phyloP scores from a whole-genome alignment of 768 basidiomycete genomes.

The Psilocybe cubensis region DNA sequence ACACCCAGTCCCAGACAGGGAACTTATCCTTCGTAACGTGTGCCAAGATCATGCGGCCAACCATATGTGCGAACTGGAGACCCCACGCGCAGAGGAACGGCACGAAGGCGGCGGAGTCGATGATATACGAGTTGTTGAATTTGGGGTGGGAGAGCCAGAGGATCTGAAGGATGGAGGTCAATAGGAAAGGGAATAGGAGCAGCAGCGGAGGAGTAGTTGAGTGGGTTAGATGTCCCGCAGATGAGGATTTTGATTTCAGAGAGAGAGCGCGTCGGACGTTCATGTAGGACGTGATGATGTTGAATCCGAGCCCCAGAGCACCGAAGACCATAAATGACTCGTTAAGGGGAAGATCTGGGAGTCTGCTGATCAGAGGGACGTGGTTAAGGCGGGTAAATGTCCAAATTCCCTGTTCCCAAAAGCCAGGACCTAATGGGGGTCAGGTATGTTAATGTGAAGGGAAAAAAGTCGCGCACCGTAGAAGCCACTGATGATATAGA shows the following conservation, averaged over 20 bases:
- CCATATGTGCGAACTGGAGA: slow-evolving; percentile 87
- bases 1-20: slow-evolving; percentile 87
- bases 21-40: slow-evolving; percentile 87
- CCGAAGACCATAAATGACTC: slow-evolving; percentile 88
- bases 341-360: slow-evolving; percentile 79
- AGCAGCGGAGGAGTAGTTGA: slow-evolving; percentile 56
- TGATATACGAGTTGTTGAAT: slow-evolving; percentile 62
- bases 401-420: slow-evolving; percentile 79
- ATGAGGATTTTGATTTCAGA: slow-evolving; percentile 11
- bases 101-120: slow-evolving; percentile 77
- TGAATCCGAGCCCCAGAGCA: slow-evolving; percentile 70
- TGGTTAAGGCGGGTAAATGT: slow-evolving; percentile 59
- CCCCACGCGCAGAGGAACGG: slow-evolving; percentile 95
- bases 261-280: slow-evolving; percentile 70
- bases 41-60: slow-evolving; percentile 90
- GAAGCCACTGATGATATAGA: slow-evolving; percentile 80
- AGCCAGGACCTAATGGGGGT: slow-evolving; percentile 58
- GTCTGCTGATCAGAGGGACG: slow-evolving; percentile 46
- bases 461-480: slow-evolving; percentile 53
- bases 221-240: slow-evolving; percentile 34
- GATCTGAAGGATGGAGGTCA: slow-evolving; percentile 72
- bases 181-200: slow-evolving; percentile 79
- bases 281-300: slow-evolving; percentile 75
- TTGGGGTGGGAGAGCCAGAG: slow-evolving; percentile 81
- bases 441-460: neutral